Evolutionary conservation across 2,329 filamentous ascomycete genomes (phyloP), one percentile per base, ranked within the genome.

Genomic region (Didymosphaeria variabile): DNA sequence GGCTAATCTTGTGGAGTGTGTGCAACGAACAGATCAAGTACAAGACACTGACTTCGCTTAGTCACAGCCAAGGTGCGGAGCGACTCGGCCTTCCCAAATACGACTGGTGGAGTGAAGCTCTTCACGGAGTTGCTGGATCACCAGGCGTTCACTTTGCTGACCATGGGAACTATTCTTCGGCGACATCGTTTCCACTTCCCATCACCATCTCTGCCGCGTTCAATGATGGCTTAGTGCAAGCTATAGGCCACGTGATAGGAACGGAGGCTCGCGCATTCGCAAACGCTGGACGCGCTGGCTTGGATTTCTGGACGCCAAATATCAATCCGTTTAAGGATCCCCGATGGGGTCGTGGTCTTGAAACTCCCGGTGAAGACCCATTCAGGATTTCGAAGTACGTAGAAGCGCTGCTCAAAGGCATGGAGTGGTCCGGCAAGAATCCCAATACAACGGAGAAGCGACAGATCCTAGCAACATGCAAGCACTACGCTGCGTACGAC

Each of bases 261-360:
- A 90, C 84, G 0, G 88, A 91, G 70, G 87, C 86, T 0, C 81
- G 89, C 45, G 88, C 89, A 0, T 91, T 90, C 72, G 87, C 81
- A 68, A 91, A 91, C 66, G 82, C 73, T 12, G 86, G 85, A 5
- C 79, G 82, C 15, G 84, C 83, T 2, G 86, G 85, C 0, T 70
- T 76, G 7, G 70, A 89, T 71, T 88, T 82, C 70, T 90, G 86
- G 84, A 88, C 89, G 0, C 89, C 89, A 0, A 90, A 90, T 67
- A 88, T 91, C 73, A 90, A 90, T 67, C 83, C 86, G 0, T 90
- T 86, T 77, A 84, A 84, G 40, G 87, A 89, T 68, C 87, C 88
- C 0, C 79, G 88, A 29, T 88, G 87, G 87, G 87, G 87, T 1
- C 79, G 87, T 8, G 87, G 87, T 0, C 54, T 60, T 0, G 74